Evolutionary conservation across 768 basidiomycete species (phyloP).

Genomic region (Trametes cingulata): DNA sequence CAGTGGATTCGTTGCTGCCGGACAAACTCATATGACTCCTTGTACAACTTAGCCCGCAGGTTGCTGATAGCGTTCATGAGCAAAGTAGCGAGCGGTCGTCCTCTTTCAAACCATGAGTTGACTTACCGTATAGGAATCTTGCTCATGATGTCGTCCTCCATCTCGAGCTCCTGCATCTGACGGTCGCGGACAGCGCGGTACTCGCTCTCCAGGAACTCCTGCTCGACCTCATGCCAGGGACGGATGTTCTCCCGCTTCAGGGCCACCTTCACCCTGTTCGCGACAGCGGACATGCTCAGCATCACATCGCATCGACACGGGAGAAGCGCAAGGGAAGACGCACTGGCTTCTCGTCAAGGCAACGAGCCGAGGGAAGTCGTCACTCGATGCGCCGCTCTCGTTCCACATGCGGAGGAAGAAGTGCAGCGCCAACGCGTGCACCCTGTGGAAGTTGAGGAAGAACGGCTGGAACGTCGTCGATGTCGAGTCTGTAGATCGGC

Average conservation of each 20-base stretch:
- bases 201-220: constrained; percentile 77
- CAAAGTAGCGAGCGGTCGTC: no score
- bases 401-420: constrained; percentile 95
- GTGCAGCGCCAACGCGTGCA: constrained; percentile 76
- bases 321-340: neutral
- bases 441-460: constrained; percentile 80
- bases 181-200: constrained; percentile 85
- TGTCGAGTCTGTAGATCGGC: constrained; percentile 58
- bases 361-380: constrained; percentile 77
- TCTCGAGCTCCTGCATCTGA: constrained; percentile 88
- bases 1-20: constrained; percentile 87
- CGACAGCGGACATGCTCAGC: constrained; percentile 1
- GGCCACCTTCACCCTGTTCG: constrained; percentile 69
- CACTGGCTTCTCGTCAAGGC: constrained; percentile 86
- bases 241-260: constrained; percentile 72
- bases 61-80: constrained; percentile 49
- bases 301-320: neutral
- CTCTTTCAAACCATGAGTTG: no score
- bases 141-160: constrained; percentile 83
- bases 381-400: constrained; percentile 76
- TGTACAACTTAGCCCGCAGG: constrained; percentile 81
- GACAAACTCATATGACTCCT: constrained; percentile 89
- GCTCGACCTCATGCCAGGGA: constrained; percentile 82
- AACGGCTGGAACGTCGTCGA: constrained; percentile 84
- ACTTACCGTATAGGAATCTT: constrained; percentile 83